Conservation (phyloP, 140 eudicot genomes). For the Flaveria floridana region DNA sequence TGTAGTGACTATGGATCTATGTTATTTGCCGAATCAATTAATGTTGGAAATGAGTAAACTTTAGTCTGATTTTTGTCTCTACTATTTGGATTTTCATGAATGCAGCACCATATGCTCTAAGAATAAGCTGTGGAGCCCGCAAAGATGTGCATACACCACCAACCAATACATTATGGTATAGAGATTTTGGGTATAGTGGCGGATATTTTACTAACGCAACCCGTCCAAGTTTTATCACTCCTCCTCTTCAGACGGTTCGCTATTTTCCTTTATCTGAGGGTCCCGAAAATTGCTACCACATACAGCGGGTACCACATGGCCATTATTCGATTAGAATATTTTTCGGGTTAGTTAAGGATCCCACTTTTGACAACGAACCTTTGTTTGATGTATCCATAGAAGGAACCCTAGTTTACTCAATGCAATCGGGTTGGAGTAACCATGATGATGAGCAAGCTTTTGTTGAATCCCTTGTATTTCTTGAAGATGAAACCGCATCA, state of each 20-base stretch:
- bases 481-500: constrained; percentile 71
- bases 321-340: constrained; percentile 72
- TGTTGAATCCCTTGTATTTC: constrained; percentile 76
- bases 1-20: constrained; percentile 8
- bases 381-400: constrained; percentile 81
- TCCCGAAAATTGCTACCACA: constrained; percentile 87
- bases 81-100: constrained; percentile 24
- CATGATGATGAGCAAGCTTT: constrained; percentile 80
- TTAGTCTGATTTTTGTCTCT: background rate
- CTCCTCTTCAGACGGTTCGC: constrained; percentile 66
- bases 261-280: constrained; percentile 88
- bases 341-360: constrained; percentile 68
- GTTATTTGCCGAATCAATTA: background rate
- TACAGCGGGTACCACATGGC: constrained; percentile 70
- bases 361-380: constrained; percentile 92
- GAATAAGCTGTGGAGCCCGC: constrained; percentile 95
- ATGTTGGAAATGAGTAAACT: background rate
- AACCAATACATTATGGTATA: constrained; percentile 76
- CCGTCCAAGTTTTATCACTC: constrained; percentile 72
- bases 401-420: constrained; percentile 76
- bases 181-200: constrained; percentile 87
- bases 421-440: constrained; percentile 89
- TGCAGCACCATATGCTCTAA: constrained; percentile 75
- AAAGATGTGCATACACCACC: constrained; percentile 63
- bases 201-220: constrained; percentile 74